phyloP scores from a whole-genome alignment of 1,284 basidiomycete species.

The Ustilago crameri region DNA sequence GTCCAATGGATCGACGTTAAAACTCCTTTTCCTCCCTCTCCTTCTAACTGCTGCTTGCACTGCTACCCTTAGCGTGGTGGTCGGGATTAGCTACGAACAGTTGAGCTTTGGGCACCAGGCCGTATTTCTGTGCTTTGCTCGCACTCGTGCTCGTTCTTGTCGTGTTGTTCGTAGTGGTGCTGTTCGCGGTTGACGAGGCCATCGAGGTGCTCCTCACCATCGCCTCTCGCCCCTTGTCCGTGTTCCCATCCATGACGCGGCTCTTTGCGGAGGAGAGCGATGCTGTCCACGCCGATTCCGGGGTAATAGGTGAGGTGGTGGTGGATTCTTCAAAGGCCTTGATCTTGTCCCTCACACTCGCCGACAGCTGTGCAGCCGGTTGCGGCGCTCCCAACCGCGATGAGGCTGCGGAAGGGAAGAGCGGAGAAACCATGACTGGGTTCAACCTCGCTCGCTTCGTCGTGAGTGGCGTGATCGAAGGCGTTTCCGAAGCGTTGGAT shows the following conservation, averaged over 20 bases:
- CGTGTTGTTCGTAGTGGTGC: too few species aligned
- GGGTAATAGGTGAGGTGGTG: neutral
- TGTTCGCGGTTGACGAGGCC: neutral
- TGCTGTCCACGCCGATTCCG: slow-evolving; percentile 21
- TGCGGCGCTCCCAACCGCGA: slow-evolving; percentile 1
- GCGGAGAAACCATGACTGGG: slow-evolving; percentile 47
- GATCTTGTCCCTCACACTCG: slow-evolving; percentile 51
- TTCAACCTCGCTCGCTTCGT: slow-evolving; percentile 59
- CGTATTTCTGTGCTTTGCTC: slow-evolving; percentile 14
- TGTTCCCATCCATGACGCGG: neutral
- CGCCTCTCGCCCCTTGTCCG: neutral
- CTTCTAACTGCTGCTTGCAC: neutral
- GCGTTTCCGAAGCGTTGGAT: slow-evolving; percentile 46
- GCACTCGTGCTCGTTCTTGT: too few species aligned
- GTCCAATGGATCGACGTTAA: too few species aligned
- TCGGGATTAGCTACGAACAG: slow-evolving; percentile 63
- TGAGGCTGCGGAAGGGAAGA: slow-evolving; percentile 36
- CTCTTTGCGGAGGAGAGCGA: slow-evolving; percentile 18
- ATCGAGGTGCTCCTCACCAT: neutral
- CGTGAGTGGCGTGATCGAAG: slow-evolving; percentile 55
- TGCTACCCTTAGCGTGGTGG: slow-evolving; percentile 2
- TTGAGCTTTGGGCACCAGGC: slow-evolving; percentile 53
- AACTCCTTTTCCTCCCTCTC: too few species aligned
- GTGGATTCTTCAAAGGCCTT: slow-evolving; percentile 44
- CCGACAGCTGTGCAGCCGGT: neutral